phyloP scores from a whole-genome alignment of 1,284 basidiomycete genomes.

The Malassezia japonica region DNA sequence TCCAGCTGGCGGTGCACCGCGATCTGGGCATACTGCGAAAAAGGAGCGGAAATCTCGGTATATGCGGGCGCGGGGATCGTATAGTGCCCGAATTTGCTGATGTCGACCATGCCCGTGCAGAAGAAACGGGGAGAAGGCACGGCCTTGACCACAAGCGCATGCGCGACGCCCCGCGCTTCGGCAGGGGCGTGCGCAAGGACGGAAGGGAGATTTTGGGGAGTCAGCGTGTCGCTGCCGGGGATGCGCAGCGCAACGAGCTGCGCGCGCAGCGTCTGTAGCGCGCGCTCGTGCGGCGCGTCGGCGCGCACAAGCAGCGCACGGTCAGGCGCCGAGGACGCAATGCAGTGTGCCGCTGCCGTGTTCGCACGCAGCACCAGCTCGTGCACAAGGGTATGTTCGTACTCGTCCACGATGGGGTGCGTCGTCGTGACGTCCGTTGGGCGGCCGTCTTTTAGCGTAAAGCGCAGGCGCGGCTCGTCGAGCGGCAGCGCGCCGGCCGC shows the following conservation, averaged over 20 bases:
- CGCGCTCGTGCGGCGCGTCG: slow-evolving; percentile 77
- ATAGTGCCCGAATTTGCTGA: slow-evolving; percentile 92
- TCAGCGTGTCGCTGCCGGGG: slow-evolving; percentile 63
- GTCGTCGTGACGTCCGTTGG: slow-evolving; percentile 53
- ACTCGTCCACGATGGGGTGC: slow-evolving; percentile 56
- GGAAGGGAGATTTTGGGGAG: slow-evolving; percentile 70
- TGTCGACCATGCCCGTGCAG: slow-evolving; percentile 97
- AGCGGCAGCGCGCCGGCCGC: slow-evolving; percentile 71
- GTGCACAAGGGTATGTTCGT: slow-evolving; percentile 71
- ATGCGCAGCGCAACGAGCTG: slow-evolving; percentile 65
- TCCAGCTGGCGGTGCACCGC: slow-evolving; percentile 94
- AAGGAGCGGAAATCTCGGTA: slow-evolving; percentile 76
- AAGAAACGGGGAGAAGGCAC: slow-evolving; percentile 92
- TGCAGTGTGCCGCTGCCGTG: slow-evolving; percentile 76
- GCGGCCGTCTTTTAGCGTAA: slow-evolving; percentile 73
- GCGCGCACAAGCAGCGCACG: slow-evolving; percentile 88
- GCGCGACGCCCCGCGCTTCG: slow-evolving; percentile 62
- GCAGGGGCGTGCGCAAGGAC: slow-evolving; percentile 61
- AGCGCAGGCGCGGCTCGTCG: slow-evolving; percentile 64
- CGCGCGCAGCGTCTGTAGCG: slow-evolving; percentile 20
- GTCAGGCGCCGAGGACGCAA: slow-evolving; percentile 85
- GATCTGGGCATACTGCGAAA: slow-evolving; percentile 69
- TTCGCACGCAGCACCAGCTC: slow-evolving; percentile 96
- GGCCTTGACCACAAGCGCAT: slow-evolving; percentile 74
- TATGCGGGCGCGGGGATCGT: slow-evolving; percentile 83